Evolutionary conservation across 768 basidiomycete species (phyloP).

Genomic region (Vishniacozyma victoriae): DNA sequence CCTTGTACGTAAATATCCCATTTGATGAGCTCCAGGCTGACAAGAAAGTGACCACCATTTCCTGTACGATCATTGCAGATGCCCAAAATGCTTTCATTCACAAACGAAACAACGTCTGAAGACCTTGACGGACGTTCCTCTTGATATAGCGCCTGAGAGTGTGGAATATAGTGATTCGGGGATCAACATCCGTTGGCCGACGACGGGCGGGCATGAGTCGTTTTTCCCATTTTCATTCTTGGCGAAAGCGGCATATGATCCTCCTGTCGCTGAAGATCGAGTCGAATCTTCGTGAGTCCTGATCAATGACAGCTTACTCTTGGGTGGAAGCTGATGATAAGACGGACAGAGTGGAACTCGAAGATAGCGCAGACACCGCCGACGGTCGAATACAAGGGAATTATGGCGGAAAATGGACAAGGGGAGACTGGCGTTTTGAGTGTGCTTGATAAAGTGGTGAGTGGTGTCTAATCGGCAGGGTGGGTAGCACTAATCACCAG

Average conservation of each 20-base stretch:
- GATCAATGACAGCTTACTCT: background rate
- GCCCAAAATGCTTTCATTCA: slow-evolving; percentile 75
- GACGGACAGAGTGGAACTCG: slow-evolving; percentile 75
- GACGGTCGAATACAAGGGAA: slow-evolving; percentile 63
- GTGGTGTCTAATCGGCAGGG: slow-evolving; percentile 34
- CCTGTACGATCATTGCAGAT: slow-evolving; percentile 89
- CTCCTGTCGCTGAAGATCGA: slow-evolving; percentile 48
- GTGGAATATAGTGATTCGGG: slow-evolving; percentile 60
- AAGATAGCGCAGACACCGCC: slow-evolving; percentile 71
- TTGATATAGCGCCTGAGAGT: slow-evolving; percentile 60
- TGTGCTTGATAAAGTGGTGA: slow-evolving; percentile 74
- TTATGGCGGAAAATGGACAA: slow-evolving; percentile 49
- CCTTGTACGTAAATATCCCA: no score
- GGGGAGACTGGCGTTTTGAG: slow-evolving; percentile 61
- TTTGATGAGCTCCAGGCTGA: no score
- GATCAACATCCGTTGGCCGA: slow-evolving; percentile 68
- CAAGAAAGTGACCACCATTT: slow-evolving; percentile 81
- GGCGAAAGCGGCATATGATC: slow-evolving; percentile 70
- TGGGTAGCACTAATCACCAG: slow-evolving; percentile 48
- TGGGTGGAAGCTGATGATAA: background rate
- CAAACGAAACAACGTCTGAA: slow-evolving; percentile 84
- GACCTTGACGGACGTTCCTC: slow-evolving; percentile 63
- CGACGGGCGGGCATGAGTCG: slow-evolving; percentile 63
- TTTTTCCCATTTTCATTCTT: slow-evolving; percentile 86
- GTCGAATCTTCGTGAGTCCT: slow-evolving; percentile 3